Percentiles rank a stretch among this genome's conserved stretches.
Evolutionary conservation across 805 yeast genomes (phyloP).

Genomic region (Metschnikowia aberdeeniae): DNA sequence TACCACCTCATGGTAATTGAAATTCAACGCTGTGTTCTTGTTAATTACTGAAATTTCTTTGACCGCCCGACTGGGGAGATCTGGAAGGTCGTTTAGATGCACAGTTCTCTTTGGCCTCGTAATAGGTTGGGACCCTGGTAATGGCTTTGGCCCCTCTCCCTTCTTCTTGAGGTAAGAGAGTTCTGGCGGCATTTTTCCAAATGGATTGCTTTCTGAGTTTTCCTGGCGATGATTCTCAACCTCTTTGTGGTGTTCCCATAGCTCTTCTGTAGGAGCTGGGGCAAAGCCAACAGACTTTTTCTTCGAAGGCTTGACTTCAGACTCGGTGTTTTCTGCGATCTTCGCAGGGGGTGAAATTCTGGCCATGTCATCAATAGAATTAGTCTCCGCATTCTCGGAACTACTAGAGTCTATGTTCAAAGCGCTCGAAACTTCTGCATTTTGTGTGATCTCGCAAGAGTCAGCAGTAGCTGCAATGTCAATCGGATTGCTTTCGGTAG

Average conservation of each 20-base stretch:
- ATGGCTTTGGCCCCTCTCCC: constrained; percentile 27
- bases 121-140: constrained; percentile 11
- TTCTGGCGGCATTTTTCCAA: constrained; percentile 41
- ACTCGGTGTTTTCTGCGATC: too few species aligned
- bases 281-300: constrained; percentile 35
- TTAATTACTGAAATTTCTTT: constrained; percentile 45
- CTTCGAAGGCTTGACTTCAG: not conserved
- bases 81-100: constrained; percentile 44
- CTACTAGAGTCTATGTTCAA: not conserved
- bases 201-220: constrained; percentile 26
- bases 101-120: constrained; percentile 5
- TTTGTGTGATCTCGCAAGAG: not conserved
- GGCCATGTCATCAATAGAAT: too few species aligned
- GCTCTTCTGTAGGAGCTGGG: constrained; percentile 32
- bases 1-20: constrained; percentile 47
- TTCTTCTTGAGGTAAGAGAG: constrained; percentile 32
- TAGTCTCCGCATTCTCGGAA: too few species aligned
- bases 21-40: constrained; percentile 45
- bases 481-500: not conserved
- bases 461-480: not conserved
- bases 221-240: constrained; percentile 26
- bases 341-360: too few species aligned
- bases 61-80: constrained; percentile 39
- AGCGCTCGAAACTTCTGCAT: not conserved
- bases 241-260: constrained; percentile 31